phyloP scores from a whole-genome alignment of 768 basidiomycete species.

The Vararia minispora region DNA sequence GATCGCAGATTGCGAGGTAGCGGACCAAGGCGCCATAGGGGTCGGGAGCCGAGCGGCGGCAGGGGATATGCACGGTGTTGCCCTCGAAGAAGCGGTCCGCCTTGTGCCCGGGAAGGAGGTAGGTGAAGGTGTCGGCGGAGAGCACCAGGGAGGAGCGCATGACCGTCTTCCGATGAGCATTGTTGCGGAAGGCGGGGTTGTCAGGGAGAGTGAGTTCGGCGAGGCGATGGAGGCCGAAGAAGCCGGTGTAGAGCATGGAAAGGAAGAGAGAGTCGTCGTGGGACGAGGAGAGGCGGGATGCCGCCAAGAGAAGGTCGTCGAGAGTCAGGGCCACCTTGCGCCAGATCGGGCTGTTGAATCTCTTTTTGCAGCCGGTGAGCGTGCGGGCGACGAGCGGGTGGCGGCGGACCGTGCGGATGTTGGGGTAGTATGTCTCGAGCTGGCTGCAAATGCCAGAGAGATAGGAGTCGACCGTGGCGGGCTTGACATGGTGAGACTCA shows the following conservation, averaged over 20 bases:
- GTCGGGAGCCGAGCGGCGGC: neutral
- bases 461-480: slow-evolving; percentile 24
- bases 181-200: slow-evolving; percentile 1
- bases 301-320: slow-evolving; percentile 6
- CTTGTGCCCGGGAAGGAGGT: slow-evolving; percentile 27
- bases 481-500: slow-evolving; percentile 27
- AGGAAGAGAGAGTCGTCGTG: slow-evolving; percentile 19
- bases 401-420: slow-evolving; percentile 13
- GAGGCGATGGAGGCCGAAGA: slow-evolving; percentile 17
- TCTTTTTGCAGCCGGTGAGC: slow-evolving; percentile 20
- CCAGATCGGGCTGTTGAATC: slow-evolving; percentile 9
- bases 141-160: slow-evolving; percentile 8
- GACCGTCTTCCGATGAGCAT: slow-evolving; percentile 16
- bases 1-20: slow-evolving; percentile 1
- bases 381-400: slow-evolving; percentile 19
- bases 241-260: slow-evolving; percentile 13
- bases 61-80: slow-evolving; percentile 7
- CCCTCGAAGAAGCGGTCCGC: slow-evolving; percentile 21
- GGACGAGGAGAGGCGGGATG: neutral
- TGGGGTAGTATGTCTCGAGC: slow-evolving; percentile 22
- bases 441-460: slow-evolving; percentile 27
- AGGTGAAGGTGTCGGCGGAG: slow-evolving; percentile 1
- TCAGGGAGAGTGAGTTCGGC: slow-evolving; percentile 21
- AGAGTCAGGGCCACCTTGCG: slow-evolving; percentile 20
- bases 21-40: slow-evolving; percentile 8